These are phyloP conservation scores for Candida ascalaphidarum DNA, from an alignment of 805 yeast genomes.

Conservation along the genomic window DNA sequence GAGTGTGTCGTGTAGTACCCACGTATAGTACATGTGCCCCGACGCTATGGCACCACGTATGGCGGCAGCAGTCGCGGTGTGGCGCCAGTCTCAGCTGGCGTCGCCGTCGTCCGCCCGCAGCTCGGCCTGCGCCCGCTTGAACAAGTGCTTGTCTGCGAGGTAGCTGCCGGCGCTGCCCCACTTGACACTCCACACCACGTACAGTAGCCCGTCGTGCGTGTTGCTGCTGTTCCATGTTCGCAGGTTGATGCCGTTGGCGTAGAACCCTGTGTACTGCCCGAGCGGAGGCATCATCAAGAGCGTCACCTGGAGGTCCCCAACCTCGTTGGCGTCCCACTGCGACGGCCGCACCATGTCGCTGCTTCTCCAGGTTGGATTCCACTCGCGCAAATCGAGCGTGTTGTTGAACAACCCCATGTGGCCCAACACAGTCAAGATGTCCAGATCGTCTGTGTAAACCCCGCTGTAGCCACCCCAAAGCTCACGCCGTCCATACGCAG, in stretches of 20 bases:
- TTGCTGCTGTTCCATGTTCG: constrained; percentile 53
- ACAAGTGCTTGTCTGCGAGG: constrained; percentile 17
- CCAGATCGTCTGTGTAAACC: constrained; percentile 90
- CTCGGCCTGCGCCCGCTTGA: constrained; percentile 21
- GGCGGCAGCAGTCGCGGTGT: too few species aligned
- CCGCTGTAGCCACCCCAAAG: constrained; percentile 82
- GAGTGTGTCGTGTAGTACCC: too few species aligned
- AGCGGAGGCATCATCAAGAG: constrained; percentile 62
- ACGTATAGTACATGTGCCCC: too few species aligned
- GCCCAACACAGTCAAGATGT: constrained; percentile 61
- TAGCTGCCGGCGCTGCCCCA: constrained; percentile 34
- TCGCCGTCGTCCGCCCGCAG: constrained; percentile 10
- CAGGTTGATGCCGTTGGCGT: constrained; percentile 62
- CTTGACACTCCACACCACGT: constrained; percentile 48
- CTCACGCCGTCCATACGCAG: constrained; percentile 23
- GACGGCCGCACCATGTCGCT: constrained; percentile 18
- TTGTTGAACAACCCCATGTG: constrained; percentile 63
- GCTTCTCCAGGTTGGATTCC: constrained; percentile 22
- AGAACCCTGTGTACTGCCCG: constrained; percentile 54
- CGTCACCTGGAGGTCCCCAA: constrained; percentile 49
- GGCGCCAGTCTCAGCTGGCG: too few species aligned
- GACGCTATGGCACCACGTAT: too few species aligned
- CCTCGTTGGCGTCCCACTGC: constrained; percentile 8
- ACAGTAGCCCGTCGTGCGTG: constrained; percentile 74
- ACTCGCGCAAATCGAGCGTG: constrained; percentile 17